Evolutionary conservation across 257 asterid genomes (phyloP), one percentile per base, ranked within the genome.

Genomic region (Rauvolfia tetraphylla): DNA sequence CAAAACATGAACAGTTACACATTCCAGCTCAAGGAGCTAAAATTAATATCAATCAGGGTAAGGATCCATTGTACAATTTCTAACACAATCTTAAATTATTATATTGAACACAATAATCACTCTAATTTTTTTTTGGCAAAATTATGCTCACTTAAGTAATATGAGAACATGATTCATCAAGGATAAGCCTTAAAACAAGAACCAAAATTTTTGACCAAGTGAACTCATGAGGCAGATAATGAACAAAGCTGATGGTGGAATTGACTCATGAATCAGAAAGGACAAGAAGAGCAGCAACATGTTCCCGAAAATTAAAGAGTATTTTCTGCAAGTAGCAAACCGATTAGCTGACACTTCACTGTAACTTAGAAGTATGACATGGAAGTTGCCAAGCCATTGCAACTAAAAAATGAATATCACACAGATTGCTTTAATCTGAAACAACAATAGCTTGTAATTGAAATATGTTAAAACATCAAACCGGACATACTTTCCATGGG

Each of bases 401-500:
- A 61, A 27, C 17, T 39, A 27, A 75, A 44, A 29, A 46, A 46
- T 44, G 71, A 38, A 61, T 46, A 51, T 33, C 49, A 72, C 44
- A 27, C 31, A 44, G 61, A 75, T 44, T 67, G 14, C 58, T 38
- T 51, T n/a, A n/a, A 25, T 67, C 31, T 51, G 49, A 56, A 68
- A 29, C 13, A 20, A 66, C 23, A 48, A 53, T 66, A 51, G 42
- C 42, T 51, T n/a, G 18, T 48, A 56, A 34, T 49, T 0, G n/a
- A 72, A 25, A 56, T 39, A 36, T 73, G 34, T 39, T 33, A 23
- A 49, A 25, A 15, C 25, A 53, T 41, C 63, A 62, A 75, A 75
- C 81, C 82, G 13, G 33, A 85, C 98, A 83, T 88, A 95, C 99
- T 92, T 92, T 82, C 99, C 98, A 73, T 95, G 95, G 68, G 99